Evolutionary conservation across 495 filamentous ascomycete species (phyloP), one percentile per base, ranked within the genome.

Genomic region (Amphirosellinia nigrospora): DNA sequence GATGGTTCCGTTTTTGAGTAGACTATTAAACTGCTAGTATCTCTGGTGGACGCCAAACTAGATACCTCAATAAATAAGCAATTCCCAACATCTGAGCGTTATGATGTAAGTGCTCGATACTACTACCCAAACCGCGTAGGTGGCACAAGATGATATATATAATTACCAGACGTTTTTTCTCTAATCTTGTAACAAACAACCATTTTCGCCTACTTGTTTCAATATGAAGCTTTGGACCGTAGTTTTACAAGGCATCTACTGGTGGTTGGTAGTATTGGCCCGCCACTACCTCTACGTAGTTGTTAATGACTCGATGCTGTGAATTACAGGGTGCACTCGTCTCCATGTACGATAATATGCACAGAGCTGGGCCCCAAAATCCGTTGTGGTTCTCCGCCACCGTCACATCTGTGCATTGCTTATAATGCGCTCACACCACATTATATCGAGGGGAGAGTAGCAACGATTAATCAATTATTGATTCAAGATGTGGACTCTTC

Each of bases 341-440:
- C 55, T 58, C 21, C 55, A 53, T 30, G 26, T 60, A 19, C 56
- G 8, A 39, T 30, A 53, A 19, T 19, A 64, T 26, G 28, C 43
- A 30, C 19, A 28, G 34, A 65, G 63, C 63, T 65, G 45, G 39
- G 48, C 58, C 60, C 41, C 60, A 48, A 52, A 32, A 46, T 45
- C 48, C 50, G 34, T 13, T 30, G 64, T 66, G 39, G 52, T 36
- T 58, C 38, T n/a, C 36, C 11, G 53, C 65, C 53, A 59, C 46
- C 23, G 43, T 50, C 43, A 64, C 28, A 50, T 21, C 61, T 64
- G 10, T 64, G 61, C 43, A 64, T 48, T 21, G 41, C 15, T 63
- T 39, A 7, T 36, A 63, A 63, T 48, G 60, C 43, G 43, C 41
- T 23, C 43, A 30, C 61, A 30, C 23, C 38, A 26, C 36, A 64